Conservation (phyloP, 805 yeast genomes). For the Brettanomyces anomalus region DNA sequence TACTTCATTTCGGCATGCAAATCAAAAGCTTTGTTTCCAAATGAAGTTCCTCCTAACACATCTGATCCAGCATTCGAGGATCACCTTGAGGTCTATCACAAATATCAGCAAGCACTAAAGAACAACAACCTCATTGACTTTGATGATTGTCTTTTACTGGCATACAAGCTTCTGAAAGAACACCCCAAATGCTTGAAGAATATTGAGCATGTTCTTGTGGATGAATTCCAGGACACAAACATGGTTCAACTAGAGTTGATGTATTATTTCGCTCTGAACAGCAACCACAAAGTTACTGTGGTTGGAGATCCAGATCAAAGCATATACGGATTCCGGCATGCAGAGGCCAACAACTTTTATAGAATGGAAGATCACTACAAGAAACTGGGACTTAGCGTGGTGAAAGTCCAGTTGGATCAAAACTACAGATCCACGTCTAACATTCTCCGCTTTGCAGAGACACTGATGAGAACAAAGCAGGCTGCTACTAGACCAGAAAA, state of each 20-base stretch:
- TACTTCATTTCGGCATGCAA: constrained; percentile 48
- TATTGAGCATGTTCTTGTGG: constrained; percentile 70
- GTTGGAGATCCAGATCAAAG: constrained; percentile 98
- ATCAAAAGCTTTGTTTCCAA: constrained; percentile 39
- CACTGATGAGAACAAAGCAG: constrained; percentile 51
- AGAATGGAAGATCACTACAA: constrained; percentile 36
- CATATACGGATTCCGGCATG: constrained; percentile 82
- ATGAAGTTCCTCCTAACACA: constrained; percentile 18
- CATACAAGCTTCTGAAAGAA: constrained; percentile 38
- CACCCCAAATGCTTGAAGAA: constrained; percentile 36
- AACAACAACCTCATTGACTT: constrained; percentile 53
- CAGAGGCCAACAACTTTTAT: constrained; percentile 58
- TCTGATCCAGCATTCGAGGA: constrained; percentile 22
- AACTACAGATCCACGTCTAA: constrained; percentile 76
- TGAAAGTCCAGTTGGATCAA: constrained; percentile 41
- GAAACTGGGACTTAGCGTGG: constrained; percentile 7
- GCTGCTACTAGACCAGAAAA: constrained; percentile 32
- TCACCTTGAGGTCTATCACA: constrained; percentile 34
- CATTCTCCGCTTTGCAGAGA: constrained; percentile 57
- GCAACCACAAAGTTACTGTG: constrained; percentile 56
- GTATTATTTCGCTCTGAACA: constrained; percentile 38
- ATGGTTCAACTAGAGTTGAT: constrained; percentile 64
- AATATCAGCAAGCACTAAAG: constrained; percentile 42
- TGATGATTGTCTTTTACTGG: constrained; percentile 66
- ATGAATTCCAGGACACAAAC: constrained; percentile 93